Evolutionary conservation across 2,329 filamentous ascomycete species (phyloP).

Genomic region (Phoma sp.): DNA sequence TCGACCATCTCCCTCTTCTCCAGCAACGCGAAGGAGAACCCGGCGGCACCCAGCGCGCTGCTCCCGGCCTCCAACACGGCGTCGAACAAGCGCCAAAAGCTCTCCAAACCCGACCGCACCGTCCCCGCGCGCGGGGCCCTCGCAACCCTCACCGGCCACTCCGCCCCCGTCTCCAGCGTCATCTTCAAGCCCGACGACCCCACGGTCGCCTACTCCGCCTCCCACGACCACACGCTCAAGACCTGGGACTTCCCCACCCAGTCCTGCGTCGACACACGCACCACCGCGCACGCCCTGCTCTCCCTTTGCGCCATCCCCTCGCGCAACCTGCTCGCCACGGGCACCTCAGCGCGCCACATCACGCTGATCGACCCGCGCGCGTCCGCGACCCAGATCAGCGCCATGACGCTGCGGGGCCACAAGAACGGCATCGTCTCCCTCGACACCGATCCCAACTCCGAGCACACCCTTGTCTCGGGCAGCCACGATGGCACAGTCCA

Average conservation of each 20-base stretch:
- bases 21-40: constrained; percentile 75
- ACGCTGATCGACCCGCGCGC: constrained; percentile 90
- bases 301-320: constrained; percentile 76
- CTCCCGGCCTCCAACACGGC: constrained; percentile 69
- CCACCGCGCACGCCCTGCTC: constrained; percentile 82
- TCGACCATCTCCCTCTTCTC: constrained; percentile 89
- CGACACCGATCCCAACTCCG: constrained; percentile 67
- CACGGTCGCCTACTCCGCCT: constrained; percentile 89
- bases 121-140: constrained; percentile 80
- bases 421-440: constrained; percentile 72
- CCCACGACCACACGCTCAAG: constrained; percentile 86
- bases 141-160: constrained; percentile 73
- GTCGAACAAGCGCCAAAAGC: constrained; percentile 77
- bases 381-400: constrained; percentile 74
- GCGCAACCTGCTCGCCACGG: constrained; percentile 70
- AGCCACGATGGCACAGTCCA: constrained; percentile 90
- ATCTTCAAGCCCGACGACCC: constrained; percentile 84
- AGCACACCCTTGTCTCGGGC: constrained; percentile 85
- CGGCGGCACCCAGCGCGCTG: constrained; percentile 71
- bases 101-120: constrained; percentile 61
- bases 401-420: constrained; percentile 92
- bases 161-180: constrained; percentile 75
- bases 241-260: constrained; percentile 90
- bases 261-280: constrained; percentile 78
- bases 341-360: constrained; percentile 84